Conservation (phyloP, 2,329 filamentous ascomycete species). For the Sarocladiaceae sp. region DNA sequence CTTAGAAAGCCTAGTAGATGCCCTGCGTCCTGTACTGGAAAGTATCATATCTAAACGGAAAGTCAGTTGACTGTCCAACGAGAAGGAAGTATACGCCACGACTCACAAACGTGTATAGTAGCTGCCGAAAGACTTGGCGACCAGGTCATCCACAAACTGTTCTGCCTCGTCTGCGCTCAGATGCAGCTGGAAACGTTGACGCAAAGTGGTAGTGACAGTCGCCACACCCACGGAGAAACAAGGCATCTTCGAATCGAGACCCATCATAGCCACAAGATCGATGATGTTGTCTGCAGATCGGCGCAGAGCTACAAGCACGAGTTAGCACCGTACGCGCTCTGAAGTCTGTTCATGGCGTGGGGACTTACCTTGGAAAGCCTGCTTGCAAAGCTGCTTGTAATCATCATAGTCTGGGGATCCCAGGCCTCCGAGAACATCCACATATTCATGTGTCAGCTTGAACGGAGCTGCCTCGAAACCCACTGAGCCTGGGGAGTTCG, state of each 20-base stretch:
- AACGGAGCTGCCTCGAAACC: constrained; percentile 85
- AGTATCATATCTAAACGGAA: constrained; percentile 58
- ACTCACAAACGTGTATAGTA: constrained; percentile 82
- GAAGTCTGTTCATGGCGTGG: not conserved
- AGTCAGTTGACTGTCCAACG: not conserved
- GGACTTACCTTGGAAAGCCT: constrained; percentile 69
- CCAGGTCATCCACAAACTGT: constrained; percentile 75
- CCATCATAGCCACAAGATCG: constrained; percentile 81
- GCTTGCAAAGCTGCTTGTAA: constrained; percentile 76
- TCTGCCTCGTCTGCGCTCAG: constrained; percentile 79
- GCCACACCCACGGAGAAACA: constrained; percentile 73
- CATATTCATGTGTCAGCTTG: constrained; percentile 81
- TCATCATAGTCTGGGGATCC: constrained; percentile 66
- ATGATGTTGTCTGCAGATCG: constrained; percentile 77
- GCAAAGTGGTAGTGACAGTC: constrained; percentile 64
- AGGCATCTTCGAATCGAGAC: constrained; percentile 76
- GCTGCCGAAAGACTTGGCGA: constrained; percentile 77
- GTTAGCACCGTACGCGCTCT: constrained; percentile 15
- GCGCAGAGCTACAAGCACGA: constrained; percentile 54
- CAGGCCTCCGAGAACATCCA: constrained; percentile 74
- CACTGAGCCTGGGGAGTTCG: constrained; percentile 78
- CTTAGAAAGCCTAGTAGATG: constrained; percentile 54
- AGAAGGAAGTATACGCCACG: not conserved
- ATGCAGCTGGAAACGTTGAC: constrained; percentile 76
- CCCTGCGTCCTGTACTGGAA: constrained; percentile 79